Percentiles rank a stretch among this genome's conserved stretches.
Conservation (phyloP, 345 rosid genomes). For the Dipteronia dyeriana region DNA sequence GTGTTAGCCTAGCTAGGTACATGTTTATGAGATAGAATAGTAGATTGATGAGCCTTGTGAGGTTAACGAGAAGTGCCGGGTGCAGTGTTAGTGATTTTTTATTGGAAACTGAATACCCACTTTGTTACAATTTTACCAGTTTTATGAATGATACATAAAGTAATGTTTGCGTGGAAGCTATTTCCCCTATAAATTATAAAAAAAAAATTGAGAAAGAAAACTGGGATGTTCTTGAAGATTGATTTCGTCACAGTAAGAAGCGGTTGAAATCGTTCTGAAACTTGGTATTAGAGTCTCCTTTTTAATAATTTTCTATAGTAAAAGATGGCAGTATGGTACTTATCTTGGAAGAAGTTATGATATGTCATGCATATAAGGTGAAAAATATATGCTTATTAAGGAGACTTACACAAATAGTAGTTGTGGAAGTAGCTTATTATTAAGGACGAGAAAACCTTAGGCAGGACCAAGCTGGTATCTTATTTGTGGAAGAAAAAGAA, state of each 20-base stretch:
- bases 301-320: neutral
- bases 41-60: neutral
- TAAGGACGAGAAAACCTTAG: neutral
- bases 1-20: neutral
- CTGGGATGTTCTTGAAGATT: neutral
- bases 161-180: neutral
- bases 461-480: neutral
- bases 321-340: neutral
- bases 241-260: neutral
- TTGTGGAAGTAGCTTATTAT: neutral
- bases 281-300: neutral
- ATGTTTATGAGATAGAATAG: neutral
- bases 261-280: neutral
- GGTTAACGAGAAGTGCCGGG: neutral
- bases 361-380: neutral
- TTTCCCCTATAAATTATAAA: neutral
- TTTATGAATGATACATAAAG: neutral
- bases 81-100: neutral
- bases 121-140: neutral
- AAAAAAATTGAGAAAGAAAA: neutral
- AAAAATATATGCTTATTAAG: neutral
- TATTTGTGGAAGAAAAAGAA: slow-evolving; percentile 1
- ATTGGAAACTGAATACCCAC: neutral
- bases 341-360: neutral
- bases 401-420: neutral